Evolutionary conservation across 2,329 filamentous ascomycete genomes (phyloP), one percentile per base, ranked within the genome.

Genomic region (Epichloe uncinata): DNA sequence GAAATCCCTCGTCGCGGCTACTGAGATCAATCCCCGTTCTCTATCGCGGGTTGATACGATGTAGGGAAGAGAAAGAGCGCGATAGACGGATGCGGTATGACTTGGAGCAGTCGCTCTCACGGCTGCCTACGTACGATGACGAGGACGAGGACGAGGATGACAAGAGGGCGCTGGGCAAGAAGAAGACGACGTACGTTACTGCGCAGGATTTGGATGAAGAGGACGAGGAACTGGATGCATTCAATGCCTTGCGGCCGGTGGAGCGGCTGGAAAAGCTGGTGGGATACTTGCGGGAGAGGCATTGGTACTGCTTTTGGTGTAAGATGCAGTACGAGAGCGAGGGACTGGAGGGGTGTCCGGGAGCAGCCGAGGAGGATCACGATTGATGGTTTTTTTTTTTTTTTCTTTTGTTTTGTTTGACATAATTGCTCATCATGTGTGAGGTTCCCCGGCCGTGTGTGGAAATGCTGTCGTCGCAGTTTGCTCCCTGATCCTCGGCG

Each of bases 221-320:
- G 57, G 87, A 96, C 58, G 63, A 75, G 5, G 89, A 95, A 63
- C 68, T 97, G 51, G 82, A 90, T 30, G 82, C 79, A 50, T 96
- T 95, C 59, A 81, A 89, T 59, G 77, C 75, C 2, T 69, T 91
- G 42, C 77, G 81, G 20, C 72, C 80, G 2, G 69, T 70, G 1
- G 84, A 94, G 58, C 78, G 80, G 56, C 67, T 97, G 54, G 68
- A 71, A 8, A 79, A 72, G 57, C 65, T 94, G 13, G 75, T 95
- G 9, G 64, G 69, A 16, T 82, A 86, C 65, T 65, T 98, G 49
- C 77, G 93, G 37, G 72, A 80, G 45, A 77, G 77, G 60, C 79
- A 88, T 60, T 68, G 74, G 42, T 98, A 98, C 63, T 98, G 93
- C 69, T 95, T 96, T 63, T 98, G 90, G 86, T 98, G 93, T 68